Percentiles rank a stretch among this genome's conserved stretches.
These are phyloP conservation scores for Alopecurus myosuroides DNA, from an alignment of 176 grass and related monocot species.

Conservation along the genomic window DNA sequence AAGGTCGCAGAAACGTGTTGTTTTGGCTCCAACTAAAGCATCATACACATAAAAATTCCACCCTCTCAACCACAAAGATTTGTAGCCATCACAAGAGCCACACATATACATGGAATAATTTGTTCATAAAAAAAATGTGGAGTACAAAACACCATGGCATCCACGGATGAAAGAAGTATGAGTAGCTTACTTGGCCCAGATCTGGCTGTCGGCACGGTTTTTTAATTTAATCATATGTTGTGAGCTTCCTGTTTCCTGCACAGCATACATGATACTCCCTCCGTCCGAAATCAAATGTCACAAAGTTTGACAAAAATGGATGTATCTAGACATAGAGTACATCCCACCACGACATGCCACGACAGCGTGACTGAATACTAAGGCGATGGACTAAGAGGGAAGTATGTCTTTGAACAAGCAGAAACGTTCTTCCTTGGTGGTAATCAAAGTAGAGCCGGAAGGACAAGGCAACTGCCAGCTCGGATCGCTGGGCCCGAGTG, in stretches of 20 bases:
- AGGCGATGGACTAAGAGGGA: too few species aligned
- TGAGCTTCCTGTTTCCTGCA: slow-evolving; percentile 37
- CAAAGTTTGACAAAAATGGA: too few species aligned
- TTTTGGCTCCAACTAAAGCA: not conserved
- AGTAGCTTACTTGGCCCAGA: not conserved
- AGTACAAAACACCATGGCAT: not conserved
- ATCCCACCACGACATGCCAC: slow-evolving; percentile 23
- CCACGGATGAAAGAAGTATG: not conserved
- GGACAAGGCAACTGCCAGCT: too few species aligned
- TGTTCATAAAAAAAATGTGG: not conserved
- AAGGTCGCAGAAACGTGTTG: slow-evolving; percentile 32
- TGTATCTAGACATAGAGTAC: too few species aligned
- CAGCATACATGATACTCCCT: too few species aligned
- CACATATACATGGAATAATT: not conserved
- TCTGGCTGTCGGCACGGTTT: not conserved
- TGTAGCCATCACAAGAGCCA: slow-evolving; percentile 21
- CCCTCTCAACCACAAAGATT: not conserved
- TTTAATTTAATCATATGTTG: not conserved
- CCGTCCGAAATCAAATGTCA: too few species aligned
- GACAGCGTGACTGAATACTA: too few species aligned
- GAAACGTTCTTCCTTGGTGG: too few species aligned
- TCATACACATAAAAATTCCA: not conserved
- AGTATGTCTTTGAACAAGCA: too few species aligned
- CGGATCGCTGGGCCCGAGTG: too few species aligned
- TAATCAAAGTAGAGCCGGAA: too few species aligned